A percentile compares a stretch with the other conserved stretches of the same genome.
Evolutionary conservation across 768 basidiomycete species (phyloP).

Genomic region (Stropharia rugosoannulata): DNA sequence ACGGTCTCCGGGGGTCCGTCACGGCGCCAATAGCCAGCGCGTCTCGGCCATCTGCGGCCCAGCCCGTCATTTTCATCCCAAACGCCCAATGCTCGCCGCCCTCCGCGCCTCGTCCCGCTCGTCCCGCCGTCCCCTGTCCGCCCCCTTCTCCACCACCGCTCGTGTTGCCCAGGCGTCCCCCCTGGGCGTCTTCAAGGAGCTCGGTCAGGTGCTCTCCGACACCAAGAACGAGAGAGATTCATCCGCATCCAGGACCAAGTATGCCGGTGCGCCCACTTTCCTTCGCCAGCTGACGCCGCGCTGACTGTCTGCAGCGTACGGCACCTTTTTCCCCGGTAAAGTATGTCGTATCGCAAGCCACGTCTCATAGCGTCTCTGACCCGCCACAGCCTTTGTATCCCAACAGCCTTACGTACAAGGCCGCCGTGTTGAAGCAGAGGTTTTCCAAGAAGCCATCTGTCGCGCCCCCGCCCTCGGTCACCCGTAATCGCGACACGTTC

Average conservation of each 20-base stretch:
- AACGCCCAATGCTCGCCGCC: slow-evolving; percentile 10
- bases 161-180: neutral
- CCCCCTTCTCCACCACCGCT: neutral
- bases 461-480: slow-evolving; percentile 54
- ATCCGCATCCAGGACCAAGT: neutral
- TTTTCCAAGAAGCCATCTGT: slow-evolving; percentile 36
- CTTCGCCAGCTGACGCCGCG: neutral
- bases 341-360: neutral
- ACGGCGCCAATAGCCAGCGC: slow-evolving; percentile 17
- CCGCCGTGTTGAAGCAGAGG: neutral
- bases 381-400: neutral
- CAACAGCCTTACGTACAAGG: neutral
- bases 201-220: neutral
- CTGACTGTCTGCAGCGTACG: neutral
- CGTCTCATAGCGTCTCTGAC: neutral
- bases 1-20: slow-evolving; percentile 15
- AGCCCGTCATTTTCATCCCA: slow-evolving; percentile 1
- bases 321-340: slow-evolving; percentile 13
- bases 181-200: neutral
- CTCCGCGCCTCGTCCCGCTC: slow-evolving; percentile 14
- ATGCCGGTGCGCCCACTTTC: neutral
- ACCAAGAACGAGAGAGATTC: neutral
- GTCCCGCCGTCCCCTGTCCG: neutral
- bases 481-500: slow-evolving; percentile 66
- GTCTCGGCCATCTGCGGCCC: slow-evolving; percentile 13